These are phyloP conservation scores for Penicillium argentinense DNA, from an alignment of 495 filamentous ascomycete genomes.

Conservation along the genomic window DNA sequence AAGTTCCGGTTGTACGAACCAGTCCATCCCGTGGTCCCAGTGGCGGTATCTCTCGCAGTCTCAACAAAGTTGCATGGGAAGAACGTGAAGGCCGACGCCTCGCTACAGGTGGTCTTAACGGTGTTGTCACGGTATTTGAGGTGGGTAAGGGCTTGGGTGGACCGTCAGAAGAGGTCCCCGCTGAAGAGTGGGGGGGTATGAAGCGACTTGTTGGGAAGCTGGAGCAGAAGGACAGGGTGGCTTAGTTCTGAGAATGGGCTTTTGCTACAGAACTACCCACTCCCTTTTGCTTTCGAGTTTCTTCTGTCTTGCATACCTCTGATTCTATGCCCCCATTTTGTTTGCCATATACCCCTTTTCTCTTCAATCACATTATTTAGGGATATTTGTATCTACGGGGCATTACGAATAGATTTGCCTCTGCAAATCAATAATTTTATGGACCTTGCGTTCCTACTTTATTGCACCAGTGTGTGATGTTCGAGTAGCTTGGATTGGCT, in stretches of 20 bases:
- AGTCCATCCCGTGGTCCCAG: conserved; percentile 61
- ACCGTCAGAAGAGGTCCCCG: conserved; percentile 66
- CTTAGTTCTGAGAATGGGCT: conserved; percentile 13
- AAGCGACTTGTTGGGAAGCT: conserved; percentile 78
- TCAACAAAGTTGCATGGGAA: conserved; percentile 96
- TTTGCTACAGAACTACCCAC: conserved; percentile 5
- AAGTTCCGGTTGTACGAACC: conserved; percentile 80
- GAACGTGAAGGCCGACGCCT: conserved; percentile 78
- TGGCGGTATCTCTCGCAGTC: conserved; percentile 63
- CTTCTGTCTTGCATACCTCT: conserved; percentile 16
- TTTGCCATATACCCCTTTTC: conserved; percentile 29
- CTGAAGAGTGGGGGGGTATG: conserved; percentile 87
- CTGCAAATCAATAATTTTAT: no score
- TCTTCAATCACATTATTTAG: conserved; percentile 21
- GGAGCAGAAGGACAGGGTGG: conserved; percentile 49
- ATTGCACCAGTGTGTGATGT: no score
- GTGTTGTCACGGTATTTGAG: conserved; percentile 88
- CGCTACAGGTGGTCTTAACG: conserved; percentile 87
- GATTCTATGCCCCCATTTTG: neutral
- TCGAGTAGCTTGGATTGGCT: no score
- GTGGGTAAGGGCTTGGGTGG: conserved; percentile 83
- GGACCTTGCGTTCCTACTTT: no score
- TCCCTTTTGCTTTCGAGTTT: conserved; percentile 11
- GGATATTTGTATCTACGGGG: conserved; percentile 16
- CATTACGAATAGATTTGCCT: no score